These are phyloP conservation scores for Uronychia setigera DNA, from an alignment of 73 alveolate genomes.

Conservation along the genomic window DNA sequence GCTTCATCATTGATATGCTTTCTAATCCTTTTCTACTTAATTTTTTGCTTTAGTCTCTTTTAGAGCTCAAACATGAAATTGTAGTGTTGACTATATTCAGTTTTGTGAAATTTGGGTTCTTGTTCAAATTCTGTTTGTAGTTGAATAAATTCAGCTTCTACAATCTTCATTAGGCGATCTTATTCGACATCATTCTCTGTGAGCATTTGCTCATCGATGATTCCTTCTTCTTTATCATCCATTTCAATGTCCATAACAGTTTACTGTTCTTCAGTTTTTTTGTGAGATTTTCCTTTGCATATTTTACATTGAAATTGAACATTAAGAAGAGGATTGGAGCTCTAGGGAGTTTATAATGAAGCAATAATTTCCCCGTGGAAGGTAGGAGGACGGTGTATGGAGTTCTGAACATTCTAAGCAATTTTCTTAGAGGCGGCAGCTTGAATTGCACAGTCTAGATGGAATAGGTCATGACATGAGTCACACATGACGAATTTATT, in stretches of 20 bases:
- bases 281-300: not conserved
- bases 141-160: not conserved
- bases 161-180: not conserved
- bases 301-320: not conserved
- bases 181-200: not conserved
- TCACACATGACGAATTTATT: not conserved
- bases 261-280: not conserved
- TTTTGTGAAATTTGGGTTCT: constrained; percentile 1
- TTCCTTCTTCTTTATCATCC: not conserved
- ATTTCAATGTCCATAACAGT: not conserved
- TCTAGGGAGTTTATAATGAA: not conserved
- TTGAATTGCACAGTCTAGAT: not conserved
- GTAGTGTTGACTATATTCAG: constrained; percentile 30
- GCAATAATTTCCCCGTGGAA: not conserved
- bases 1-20: not conserved
- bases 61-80: constrained; percentile 35
- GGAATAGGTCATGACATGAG: not conserved
- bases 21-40: constrained; percentile 2
- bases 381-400: not conserved
- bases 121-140: not conserved
- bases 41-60: constrained; percentile 29
- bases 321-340: not conserved
- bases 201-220: not conserved
- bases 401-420: not conserved
- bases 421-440: not conserved